Conservation (phyloP, 495 filamentous ascomycete species). For the Tuber magnatum region DNA sequence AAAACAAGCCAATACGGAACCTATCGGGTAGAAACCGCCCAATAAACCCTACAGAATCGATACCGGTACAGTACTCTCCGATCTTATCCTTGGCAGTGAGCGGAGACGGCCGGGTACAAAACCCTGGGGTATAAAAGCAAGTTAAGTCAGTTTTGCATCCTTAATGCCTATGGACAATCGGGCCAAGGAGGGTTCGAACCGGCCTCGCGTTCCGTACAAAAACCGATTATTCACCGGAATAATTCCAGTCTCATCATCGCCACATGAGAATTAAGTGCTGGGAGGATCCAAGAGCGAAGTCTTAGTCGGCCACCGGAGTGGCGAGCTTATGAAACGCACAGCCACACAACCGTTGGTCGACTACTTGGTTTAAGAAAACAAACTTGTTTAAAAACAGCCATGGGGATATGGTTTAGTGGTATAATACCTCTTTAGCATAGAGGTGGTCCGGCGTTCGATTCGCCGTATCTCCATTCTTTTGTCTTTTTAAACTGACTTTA, state of each 20-base stretch:
- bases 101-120: too few species aligned
- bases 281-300: neutral
- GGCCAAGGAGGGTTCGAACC: neutral
- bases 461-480: conserved; percentile 41
- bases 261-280: neutral
- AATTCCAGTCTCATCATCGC: neutral
- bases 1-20: neutral
- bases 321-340: neutral
- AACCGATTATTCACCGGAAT: neutral
- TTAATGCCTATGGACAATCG: neutral
- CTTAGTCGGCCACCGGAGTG: neutral
- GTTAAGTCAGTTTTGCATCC: neutral
- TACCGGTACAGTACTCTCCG: neutral
- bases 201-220: neutral
- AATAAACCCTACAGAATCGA: neutral
- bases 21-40: neutral
- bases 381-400: neutral
- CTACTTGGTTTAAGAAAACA: neutral
- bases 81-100: neutral
- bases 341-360: neutral
- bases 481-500: neutral
- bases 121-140: neutral
- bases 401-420: conserved; percentile 42
- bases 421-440: conserved; percentile 45
- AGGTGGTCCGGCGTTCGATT: conserved; percentile 45